Evolutionary conservation across 148 eudicot genomes (phyloP).

Genomic region (Polygonum maritimum): DNA sequence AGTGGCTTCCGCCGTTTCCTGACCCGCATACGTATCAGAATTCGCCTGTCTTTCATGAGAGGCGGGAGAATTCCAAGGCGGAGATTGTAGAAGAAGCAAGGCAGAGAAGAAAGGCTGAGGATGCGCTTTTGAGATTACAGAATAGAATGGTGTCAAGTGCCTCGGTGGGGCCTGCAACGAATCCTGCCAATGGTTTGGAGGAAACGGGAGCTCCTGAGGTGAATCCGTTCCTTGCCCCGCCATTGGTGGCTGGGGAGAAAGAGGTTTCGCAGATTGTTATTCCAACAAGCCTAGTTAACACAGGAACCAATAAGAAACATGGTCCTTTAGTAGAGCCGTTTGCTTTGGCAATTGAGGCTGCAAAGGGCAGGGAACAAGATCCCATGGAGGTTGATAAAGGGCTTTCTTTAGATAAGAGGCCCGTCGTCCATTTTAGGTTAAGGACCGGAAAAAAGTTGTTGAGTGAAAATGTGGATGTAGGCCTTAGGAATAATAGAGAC

Average conservation of each 20-base stretch:
- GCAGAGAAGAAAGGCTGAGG: constrained; percentile 23
- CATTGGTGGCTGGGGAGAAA: constrained; percentile 46
- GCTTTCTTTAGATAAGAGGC: constrained; percentile 33
- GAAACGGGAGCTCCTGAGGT: constrained; percentile 11
- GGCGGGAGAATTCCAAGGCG: constrained; percentile 13
- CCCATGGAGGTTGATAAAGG: constrained; percentile 36
- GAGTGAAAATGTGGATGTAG: constrained; percentile 64
- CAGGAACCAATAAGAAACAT: constrained; percentile 24
- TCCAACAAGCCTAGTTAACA: constrained; percentile 25
- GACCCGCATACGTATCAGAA: constrained; percentile 19
- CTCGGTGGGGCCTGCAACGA: not conserved
- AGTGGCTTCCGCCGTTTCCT: constrained; percentile 83
- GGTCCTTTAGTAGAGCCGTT: constrained; percentile 49
- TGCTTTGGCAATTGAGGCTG: constrained; percentile 68
- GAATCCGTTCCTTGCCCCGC: constrained; percentile 61
- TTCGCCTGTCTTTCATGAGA: not conserved
- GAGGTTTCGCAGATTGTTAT: constrained; percentile 36
- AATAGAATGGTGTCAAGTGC: not conserved
- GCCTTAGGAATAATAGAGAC: constrained; percentile 23
- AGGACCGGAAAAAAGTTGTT: constrained; percentile 51
- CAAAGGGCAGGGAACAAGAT: constrained; percentile 31
- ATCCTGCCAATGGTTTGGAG: constrained; percentile 21
- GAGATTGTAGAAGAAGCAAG: constrained; percentile 13
- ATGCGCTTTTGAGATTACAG: constrained; percentile 20
- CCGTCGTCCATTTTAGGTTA: constrained; percentile 46